Evolutionary conservation across 2,329 filamentous ascomycete genomes (phyloP).

Genomic region (Arthrobotrys pseudoclavata): DNA sequence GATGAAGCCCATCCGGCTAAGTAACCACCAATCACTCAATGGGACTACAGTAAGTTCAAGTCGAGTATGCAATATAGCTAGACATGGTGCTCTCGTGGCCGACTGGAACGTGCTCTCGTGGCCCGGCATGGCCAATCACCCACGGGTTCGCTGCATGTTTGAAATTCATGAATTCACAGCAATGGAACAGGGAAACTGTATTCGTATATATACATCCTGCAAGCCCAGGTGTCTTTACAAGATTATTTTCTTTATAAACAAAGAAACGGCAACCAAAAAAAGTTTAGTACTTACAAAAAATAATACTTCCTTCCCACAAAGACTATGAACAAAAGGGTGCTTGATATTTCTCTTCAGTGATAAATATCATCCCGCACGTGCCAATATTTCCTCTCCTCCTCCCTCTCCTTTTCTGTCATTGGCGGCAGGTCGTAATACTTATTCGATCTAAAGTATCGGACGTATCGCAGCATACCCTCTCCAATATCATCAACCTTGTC

Average conservation of each 20-base stretch:
- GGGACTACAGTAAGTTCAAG: conserved; percentile 66
- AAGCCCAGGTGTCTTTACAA: conserved; percentile 26
- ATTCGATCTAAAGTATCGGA: conserved; percentile 78
- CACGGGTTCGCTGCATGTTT: neutral
- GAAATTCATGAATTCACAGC: neutral
- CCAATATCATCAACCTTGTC: conserved; percentile 83
- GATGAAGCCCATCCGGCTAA: conserved; percentile 46
- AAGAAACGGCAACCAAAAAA: conserved; percentile 34
- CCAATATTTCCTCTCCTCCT: conserved; percentile 95
- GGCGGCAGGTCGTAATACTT: conserved; percentile 94
- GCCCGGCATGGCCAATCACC: neutral
- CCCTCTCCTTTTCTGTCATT: conserved; percentile 92
- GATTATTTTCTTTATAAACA: conserved; percentile 35
- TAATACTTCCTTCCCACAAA: conserved; percentile 6
- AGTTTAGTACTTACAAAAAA: conserved; percentile 52
- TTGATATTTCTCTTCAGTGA: conserved; percentile 26
- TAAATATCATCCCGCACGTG: conserved; percentile 83
- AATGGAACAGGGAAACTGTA: conserved; percentile 8
- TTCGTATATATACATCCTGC: conserved; percentile 56
- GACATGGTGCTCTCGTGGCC: neutral
- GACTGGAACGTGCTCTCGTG: neutral
- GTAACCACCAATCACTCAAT: conserved; percentile 64
- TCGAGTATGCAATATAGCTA: conserved; percentile 64
- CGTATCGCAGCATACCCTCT: conserved; percentile 90
- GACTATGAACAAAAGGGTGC: conserved; percentile 19